phyloP scores from a whole-genome alignment of 768 basidiomycete species.

The Mycena capillaripes region DNA sequence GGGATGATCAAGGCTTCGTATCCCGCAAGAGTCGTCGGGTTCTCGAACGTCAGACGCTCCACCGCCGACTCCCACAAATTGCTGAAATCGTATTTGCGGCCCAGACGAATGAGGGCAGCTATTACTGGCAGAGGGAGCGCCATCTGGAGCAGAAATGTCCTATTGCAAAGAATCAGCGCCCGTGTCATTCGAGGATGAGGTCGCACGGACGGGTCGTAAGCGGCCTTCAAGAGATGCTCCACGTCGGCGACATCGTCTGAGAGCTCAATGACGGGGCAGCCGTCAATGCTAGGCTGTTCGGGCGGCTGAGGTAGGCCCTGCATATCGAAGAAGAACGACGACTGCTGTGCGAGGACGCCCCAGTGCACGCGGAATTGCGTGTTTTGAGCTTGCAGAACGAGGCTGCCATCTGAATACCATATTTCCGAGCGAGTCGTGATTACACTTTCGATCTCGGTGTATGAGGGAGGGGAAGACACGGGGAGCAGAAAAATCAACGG shows the following conservation, averaged over 20 bases:
- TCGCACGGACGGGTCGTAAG: slow-evolving; percentile 1
- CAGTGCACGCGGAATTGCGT: slow-evolving; percentile 40
- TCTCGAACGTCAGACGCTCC: neutral
- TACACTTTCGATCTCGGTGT: neutral
- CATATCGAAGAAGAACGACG: slow-evolving; percentile 43
- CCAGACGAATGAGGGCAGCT: neutral
- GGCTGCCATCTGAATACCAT: neutral
- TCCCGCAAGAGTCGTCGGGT: neutral
- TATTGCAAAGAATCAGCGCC: neutral
- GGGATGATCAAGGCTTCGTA: no score
- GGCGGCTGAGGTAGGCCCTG: slow-evolving; percentile 34
- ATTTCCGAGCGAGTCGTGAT: neutral
- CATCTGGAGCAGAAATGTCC: slow-evolving; percentile 3
- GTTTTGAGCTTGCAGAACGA: neutral
- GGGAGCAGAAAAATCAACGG: neutral
- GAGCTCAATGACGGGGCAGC: slow-evolving; percentile 11
- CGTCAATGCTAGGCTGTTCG: neutral
- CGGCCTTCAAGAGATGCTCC: neutral
- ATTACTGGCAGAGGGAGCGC: neutral
- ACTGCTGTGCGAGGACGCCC: slow-evolving; percentile 37
- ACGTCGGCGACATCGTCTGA: neutral
- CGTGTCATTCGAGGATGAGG: no score
- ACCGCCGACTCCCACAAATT: neutral
- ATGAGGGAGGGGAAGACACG: neutral
- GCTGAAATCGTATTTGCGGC: neutral